phyloP scores from a whole-genome alignment of 441 rosid genomes.

The Pelargonium cotyledonis region DNA sequence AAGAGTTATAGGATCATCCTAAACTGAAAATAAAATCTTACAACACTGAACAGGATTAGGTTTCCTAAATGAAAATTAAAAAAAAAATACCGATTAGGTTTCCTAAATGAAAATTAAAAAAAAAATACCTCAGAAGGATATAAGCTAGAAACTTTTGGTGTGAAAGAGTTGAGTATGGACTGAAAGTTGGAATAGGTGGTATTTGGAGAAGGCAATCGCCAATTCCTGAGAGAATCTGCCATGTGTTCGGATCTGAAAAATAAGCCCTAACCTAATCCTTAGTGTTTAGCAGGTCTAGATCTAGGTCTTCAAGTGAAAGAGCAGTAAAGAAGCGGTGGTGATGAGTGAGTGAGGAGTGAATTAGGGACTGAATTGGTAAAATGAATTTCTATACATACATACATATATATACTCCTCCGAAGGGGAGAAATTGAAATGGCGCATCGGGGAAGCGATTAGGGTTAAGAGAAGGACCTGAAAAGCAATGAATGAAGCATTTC shows the following conservation, averaged over 20 bases:
- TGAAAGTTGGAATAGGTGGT: slow-evolving; percentile 8
- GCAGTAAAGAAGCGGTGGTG: not conserved
- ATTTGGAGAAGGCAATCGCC: slow-evolving; percentile 7
- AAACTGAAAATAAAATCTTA: not conserved
- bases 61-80: not conserved
- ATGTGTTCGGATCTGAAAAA: not conserved
- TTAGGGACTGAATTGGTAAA: not conserved
- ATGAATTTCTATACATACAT: not conserved
- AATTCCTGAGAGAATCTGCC: slow-evolving; percentile 3
- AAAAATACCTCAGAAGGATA: slow-evolving; percentile 2
- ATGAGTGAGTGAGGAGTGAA: not conserved
- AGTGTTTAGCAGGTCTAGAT: not conserved
- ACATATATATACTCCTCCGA: not conserved
- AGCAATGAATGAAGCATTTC: slow-evolving; percentile 1
- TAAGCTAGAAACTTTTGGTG: not conserved
- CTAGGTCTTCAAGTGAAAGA: not conserved
- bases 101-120: not conserved
- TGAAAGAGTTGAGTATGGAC: not conserved
- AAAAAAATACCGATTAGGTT: not conserved
- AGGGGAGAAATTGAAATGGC: not conserved
- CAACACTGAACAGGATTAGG: not conserved
- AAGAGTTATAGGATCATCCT: not conserved
- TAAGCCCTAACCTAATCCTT: not conserved
- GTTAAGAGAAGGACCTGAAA: not conserved
- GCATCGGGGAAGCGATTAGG: slow-evolving; percentile 1